Evolutionary conservation across 768 basidiomycete species (phyloP), one percentile per base, ranked within the genome.

Genomic region (Leccinum broughii): DNA sequence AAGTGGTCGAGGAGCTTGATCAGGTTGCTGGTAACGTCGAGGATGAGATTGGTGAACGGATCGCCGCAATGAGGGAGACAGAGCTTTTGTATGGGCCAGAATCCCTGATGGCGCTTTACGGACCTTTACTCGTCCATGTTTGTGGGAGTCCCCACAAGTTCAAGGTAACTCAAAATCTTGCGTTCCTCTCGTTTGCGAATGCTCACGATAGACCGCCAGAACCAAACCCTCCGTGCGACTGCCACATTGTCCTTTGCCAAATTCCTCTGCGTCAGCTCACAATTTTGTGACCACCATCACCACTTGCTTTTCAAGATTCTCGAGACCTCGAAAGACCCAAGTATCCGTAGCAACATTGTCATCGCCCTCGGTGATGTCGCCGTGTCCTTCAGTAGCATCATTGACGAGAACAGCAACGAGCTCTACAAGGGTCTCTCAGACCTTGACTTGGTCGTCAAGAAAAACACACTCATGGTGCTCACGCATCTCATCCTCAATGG

Each of bases 401-500:
- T 99, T 64, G 96, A 98, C 75, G 95, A 99, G 79, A 97, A 96
- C 78, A 93, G 90, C 76, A 90, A 94, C 67, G 91, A 95, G 66
- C 80, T 99, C 2, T 99, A 98, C 80, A 90, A 89, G 69, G 96
- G 96, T 2, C 83, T 98, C 37, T 89, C 92, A 11, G 97, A 99
- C 72, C 78, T 78, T 44, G 85, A 96, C 66, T 76, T 93, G 10
- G 84, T 89, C 44, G 96, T 99, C 64, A 99, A 98, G 86, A 98
- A 98, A 82, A 98, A 98, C 76, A 97, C 96, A 37, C 83, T 99
- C 50, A 98, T 98, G 96, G 97, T 98, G 32, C 81, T 98, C 58
- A 96, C 95, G 11, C 94, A 98, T 73, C 77, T 99, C 61, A 98
- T 98, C 70, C 77, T 99, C 62, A 98, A 98, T 68, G 96, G 96